phyloP scores from a whole-genome alignment of 176 grass and related monocot species.

The Ensete glaucum region DNA sequence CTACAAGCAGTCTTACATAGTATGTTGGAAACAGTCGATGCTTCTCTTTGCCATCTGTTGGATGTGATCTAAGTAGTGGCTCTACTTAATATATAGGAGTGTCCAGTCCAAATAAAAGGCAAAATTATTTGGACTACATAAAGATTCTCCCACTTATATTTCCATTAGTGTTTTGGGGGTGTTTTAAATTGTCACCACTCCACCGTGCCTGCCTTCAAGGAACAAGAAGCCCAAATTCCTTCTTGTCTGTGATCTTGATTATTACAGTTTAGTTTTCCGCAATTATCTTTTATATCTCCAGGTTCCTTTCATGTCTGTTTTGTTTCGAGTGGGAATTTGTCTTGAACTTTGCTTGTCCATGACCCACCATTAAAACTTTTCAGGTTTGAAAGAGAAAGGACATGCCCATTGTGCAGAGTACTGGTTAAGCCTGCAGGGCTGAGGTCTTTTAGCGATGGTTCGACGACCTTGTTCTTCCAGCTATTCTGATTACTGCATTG shows the following conservation, averaged over 20 bases:
- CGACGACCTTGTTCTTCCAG: conserved; percentile 92
- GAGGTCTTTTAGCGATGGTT: conserved; percentile 69
- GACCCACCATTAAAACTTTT: not conserved
- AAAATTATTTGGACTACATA: too few species aligned
- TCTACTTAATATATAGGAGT: too few species aligned
- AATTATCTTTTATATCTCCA: not conserved
- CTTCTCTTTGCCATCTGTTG: too few species aligned
- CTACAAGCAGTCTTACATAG: not conserved
- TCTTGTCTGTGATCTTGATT: not conserved
- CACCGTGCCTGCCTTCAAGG: not conserved
- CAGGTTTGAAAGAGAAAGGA: conserved; percentile 98
- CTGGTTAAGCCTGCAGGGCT: conserved; percentile 84
- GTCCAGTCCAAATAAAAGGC: too few species aligned
- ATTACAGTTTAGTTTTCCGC: not conserved
- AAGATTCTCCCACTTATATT: too few species aligned
- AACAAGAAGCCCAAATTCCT: not conserved
- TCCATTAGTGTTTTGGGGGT: too few species aligned
- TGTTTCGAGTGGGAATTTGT: not conserved
- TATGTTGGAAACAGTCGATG: not conserved
- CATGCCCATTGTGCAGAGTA: conserved; percentile 81
- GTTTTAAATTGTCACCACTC: too few species aligned
- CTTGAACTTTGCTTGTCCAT: not conserved
- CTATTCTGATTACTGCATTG: conserved; percentile 41
- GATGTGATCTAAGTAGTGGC: too few species aligned
- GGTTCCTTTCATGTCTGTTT: not conserved